A percentile compares a stretch with the other conserved stretches of the same genome.
These are phyloP conservation scores for Zymoseptoria tritici DNA, from an alignment of 2,329 filamentous ascomycete species.

Conservation along the genomic window DNA sequence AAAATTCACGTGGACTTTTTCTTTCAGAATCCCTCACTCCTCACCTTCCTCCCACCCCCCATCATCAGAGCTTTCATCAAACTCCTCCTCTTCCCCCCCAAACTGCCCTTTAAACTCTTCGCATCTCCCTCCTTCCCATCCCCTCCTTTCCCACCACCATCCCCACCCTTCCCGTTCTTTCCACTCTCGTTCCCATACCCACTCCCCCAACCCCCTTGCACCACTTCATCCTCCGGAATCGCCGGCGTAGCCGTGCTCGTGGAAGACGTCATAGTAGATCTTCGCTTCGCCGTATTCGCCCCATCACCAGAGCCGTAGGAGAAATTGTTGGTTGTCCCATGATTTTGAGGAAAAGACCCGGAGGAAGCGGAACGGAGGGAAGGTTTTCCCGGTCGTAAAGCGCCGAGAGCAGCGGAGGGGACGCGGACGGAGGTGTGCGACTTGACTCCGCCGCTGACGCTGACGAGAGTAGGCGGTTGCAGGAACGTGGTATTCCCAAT, in stretches of 20 bases:
- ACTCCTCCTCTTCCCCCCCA: not conserved
- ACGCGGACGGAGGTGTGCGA: not conserved
- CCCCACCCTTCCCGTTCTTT: too few species aligned
- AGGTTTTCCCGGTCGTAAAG: too few species aligned
- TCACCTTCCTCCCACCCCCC: not conserved
- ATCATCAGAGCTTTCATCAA: not conserved
- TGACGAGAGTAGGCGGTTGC: not conserved
- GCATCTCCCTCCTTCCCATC: not conserved
- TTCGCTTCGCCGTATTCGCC: slow-evolving; percentile 25
- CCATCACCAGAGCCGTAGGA: slow-evolving; percentile 3
- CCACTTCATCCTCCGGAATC: slow-evolving; percentile 9
- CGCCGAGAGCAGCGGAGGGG: too few species aligned
- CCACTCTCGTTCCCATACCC: not conserved
- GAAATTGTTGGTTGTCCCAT: too few species aligned
- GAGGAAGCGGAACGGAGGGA: too few species aligned
- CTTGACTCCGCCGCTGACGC: not conserved
- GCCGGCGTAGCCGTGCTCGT: slow-evolving; percentile 15
- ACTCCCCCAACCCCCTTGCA: not conserved
- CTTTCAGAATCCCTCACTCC: too few species aligned
- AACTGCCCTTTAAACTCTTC: not conserved
- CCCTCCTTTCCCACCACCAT: too few species aligned
- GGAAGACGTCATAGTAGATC: slow-evolving; percentile 20
- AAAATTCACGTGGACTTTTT: too few species aligned
- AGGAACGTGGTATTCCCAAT: not conserved
- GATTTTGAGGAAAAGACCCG: too few species aligned